Evolutionary conservation across 2,329 filamentous ascomycete genomes (phyloP), one percentile per base, ranked within the genome.

Genomic region (Cercospora beticola): DNA sequence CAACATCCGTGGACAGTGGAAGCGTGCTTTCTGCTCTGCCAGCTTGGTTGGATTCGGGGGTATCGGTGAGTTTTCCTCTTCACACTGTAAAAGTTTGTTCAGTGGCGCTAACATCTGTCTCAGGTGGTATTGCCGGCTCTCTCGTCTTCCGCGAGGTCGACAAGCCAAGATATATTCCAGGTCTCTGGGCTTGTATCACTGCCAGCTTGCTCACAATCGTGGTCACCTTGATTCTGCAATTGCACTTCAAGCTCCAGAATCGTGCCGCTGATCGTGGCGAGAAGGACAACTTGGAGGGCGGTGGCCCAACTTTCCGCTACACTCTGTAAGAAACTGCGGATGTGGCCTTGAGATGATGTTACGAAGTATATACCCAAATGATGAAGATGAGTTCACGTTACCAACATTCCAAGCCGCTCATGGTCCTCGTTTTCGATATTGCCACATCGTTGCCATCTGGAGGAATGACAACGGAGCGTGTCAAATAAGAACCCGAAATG

Each of bases 1-100:
- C 81, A 95, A 95, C 79, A 90, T 95, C 75, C 88, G 91, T 65
- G 92, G 92, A 0, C 92, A 94, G 80, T 94, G 92, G 91, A 95
- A 93, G 82, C 89, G 95, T 73, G 90, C 88, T 78, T 91, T 88
- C 70, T 90, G 88, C 79, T 90, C 87, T 70, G 90, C 92, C 1
- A 90, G 88, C 0, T 85, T 94, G 3, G 90, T 95, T 2, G 90
- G 89, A 0, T 88, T 92, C 68, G 91, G 91, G n/a, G 71, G 71
- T 16, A 70, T 73, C 33, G 71, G 71, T 36, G 90, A 73, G 36
- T 46, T 74, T 5, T 75, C 74, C 68, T 77, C 76, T 64, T 54
- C 54, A 40, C 63, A 73, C 16, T 71, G 71, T 12, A 77, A 77
- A 64, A 73, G 72, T 9, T 1, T 23, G 7, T 46, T 16, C n/a